Conservation (phyloP, 2,329 filamentous ascomycete species). For the Beauveria rudraprayagi region DNA sequence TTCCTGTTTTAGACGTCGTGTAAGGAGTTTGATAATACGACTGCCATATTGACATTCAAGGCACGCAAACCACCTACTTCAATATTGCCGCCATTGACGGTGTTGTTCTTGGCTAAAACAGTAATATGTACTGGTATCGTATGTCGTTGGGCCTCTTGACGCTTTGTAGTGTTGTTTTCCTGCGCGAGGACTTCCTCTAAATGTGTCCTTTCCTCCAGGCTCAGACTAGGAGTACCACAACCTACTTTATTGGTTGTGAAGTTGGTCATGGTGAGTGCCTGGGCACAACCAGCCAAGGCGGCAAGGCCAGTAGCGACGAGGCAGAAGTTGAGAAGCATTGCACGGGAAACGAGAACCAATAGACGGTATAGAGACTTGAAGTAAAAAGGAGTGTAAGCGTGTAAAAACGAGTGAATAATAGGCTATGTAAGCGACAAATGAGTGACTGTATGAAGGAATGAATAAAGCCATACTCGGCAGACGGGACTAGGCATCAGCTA, state of each 20-base stretch:
- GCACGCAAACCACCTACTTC: background rate
- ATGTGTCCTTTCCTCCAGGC: background rate
- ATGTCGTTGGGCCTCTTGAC: background rate
- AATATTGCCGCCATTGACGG: background rate
- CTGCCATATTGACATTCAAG: background rate
- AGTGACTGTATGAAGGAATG: background rate
- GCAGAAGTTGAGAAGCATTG: background rate
- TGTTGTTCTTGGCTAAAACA: background rate
- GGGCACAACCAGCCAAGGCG: background rate
- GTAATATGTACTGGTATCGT: background rate
- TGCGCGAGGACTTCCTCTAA: background rate
- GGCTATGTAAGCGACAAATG: background rate
- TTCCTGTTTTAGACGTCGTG: background rate
- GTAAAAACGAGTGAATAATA: background rate
- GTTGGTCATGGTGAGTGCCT: background rate
- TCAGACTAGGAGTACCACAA: background rate
- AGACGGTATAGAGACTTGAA: background rate
- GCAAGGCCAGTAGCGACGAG: background rate
- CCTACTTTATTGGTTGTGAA: background rate
- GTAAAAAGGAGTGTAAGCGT: background rate
- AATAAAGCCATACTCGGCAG: background rate
- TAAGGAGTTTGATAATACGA: background rate
- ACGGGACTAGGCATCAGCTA: background rate
- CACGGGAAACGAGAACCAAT: background rate
- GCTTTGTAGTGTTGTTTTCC: background rate